Conservation (phyloP, 2,329 filamentous ascomycete genomes). For the Domatiomyces globalis region DNA sequence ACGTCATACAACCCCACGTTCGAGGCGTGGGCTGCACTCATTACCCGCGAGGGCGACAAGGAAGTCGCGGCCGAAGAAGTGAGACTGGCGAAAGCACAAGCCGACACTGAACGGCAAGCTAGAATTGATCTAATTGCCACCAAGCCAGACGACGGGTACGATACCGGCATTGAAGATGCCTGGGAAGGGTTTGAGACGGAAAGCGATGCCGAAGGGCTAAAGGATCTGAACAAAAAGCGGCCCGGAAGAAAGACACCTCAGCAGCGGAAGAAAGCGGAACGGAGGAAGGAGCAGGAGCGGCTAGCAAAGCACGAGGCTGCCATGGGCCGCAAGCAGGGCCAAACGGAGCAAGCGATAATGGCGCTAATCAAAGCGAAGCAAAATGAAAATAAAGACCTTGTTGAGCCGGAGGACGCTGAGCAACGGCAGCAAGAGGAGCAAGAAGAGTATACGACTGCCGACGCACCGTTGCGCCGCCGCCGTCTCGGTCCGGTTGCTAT, state of each 20-base stretch:
- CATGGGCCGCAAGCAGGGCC: constrained; percentile 57
- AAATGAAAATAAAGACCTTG: constrained; percentile 35
- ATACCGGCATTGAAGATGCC: constrained; percentile 76
- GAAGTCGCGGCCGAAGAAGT: constrained; percentile 66
- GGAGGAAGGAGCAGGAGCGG: constrained; percentile 75
- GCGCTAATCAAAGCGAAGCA: constrained; percentile 33
- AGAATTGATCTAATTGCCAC: constrained; percentile 59
- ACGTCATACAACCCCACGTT: constrained; percentile 89
- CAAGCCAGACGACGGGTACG: constrained; percentile 58
- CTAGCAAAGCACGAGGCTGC: constrained; percentile 60
- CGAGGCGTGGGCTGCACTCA: constrained; percentile 65
- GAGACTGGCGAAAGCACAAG: constrained; percentile 53
- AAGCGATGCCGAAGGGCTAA: constrained; percentile 49
- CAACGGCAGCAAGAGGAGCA: constrained; percentile 35
- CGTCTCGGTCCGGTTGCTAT: constrained; percentile 25
- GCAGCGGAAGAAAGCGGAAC: constrained; percentile 76
- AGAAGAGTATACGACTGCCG: constrained; percentile 1
- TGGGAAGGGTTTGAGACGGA: constrained; percentile 85
- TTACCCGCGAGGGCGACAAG: constrained; percentile 61
- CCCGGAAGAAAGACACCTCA: constrained; percentile 72
- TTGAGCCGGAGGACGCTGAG: constrained; percentile 19
- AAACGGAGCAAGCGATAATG: constrained; percentile 47
- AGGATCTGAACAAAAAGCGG: constrained; percentile 52
- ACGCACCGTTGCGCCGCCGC: constrained; percentile 8
- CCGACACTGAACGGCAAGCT: constrained; percentile 42